phyloP scores from a whole-genome alignment of 495 filamentous ascomycete genomes.

The Niebla homalea region DNA sequence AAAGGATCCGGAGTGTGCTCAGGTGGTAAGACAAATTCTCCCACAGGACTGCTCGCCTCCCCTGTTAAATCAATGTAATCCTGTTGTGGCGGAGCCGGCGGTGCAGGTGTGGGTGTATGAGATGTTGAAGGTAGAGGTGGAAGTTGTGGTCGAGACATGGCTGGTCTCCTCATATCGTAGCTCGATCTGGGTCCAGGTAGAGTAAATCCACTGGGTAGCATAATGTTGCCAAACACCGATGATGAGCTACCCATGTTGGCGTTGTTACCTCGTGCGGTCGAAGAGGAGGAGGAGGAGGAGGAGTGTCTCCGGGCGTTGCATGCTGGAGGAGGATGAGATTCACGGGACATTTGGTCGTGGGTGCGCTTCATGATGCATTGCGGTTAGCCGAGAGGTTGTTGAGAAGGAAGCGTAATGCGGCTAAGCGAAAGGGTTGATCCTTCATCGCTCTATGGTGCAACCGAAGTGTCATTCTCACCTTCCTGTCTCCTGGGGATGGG shows the following conservation, averaged over 20 bases:
- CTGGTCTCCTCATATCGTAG: constrained; percentile 35
- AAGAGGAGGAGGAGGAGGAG: constrained; percentile 7
- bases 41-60: constrained; percentile 29
- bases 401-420: too few relatives aligned
- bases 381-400: neutral
- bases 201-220: constrained; percentile 1
- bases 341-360: constrained; percentile 28
- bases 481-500: constrained; percentile 5
- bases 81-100: constrained; percentile 5
- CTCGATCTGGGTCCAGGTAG: neutral
- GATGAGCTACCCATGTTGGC: constrained; percentile 7
- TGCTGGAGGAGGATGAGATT: constrained; percentile 10
- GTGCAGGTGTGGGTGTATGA: neutral
- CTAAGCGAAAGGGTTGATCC: neutral
- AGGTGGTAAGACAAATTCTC: constrained; percentile 7
- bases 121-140: neutral
- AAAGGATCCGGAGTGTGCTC: constrained; percentile 1
- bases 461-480: constrained; percentile 2
- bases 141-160: constrained; percentile 17
- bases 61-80: constrained; percentile 44
- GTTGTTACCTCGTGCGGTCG: constrained; percentile 16
- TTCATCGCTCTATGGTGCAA: too few relatives aligned
- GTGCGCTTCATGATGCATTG: constrained; percentile 20
- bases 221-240: constrained; percentile 11
- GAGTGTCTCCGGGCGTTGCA: constrained; percentile 12